phyloP scores from a whole-genome alignment of 257 asterid species.

The Solanum arcanum region DNA sequence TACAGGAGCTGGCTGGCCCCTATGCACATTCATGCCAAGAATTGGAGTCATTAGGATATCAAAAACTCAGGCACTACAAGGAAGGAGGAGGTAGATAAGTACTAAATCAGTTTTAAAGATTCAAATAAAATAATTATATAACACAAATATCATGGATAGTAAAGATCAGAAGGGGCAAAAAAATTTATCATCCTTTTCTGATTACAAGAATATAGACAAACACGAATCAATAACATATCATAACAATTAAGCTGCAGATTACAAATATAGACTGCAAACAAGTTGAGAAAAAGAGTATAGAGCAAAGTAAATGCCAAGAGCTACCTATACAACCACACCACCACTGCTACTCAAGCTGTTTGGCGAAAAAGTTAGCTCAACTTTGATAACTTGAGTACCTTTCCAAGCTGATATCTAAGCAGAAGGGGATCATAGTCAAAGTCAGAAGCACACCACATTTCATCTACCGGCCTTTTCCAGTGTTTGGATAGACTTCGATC shows the following conservation, averaged over 20 bases:
- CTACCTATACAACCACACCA: constrained; percentile 76
- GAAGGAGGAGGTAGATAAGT: neutral
- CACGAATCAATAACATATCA: constrained; percentile 45
- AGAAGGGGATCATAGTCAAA: constrained; percentile 15
- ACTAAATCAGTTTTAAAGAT: neutral
- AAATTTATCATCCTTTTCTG: constrained; percentile 1
- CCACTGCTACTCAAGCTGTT: constrained; percentile 41
- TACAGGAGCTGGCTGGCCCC: neutral
- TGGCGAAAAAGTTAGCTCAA: constrained; percentile 48
- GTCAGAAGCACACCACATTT: constrained; percentile 2
- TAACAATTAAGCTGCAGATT: constrained; percentile 77
- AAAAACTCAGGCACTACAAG: neutral
- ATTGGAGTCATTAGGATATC: neutral
- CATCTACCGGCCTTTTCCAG: neutral
- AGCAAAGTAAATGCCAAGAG: constrained; percentile 31
- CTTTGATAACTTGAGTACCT: constrained; percentile 32
- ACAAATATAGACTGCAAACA: constrained; percentile 66
- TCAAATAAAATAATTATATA: neutral
- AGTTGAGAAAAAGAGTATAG: constrained; percentile 15
- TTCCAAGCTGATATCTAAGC: constrained; percentile 37
- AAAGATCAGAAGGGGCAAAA: neutral
- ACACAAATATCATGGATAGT: neutral
- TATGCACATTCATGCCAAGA: neutral
- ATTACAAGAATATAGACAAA: constrained; percentile 59
- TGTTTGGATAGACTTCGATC: neutral